Conservation (phyloP, 306 rosid species). For the Rosa rugosa region DNA sequence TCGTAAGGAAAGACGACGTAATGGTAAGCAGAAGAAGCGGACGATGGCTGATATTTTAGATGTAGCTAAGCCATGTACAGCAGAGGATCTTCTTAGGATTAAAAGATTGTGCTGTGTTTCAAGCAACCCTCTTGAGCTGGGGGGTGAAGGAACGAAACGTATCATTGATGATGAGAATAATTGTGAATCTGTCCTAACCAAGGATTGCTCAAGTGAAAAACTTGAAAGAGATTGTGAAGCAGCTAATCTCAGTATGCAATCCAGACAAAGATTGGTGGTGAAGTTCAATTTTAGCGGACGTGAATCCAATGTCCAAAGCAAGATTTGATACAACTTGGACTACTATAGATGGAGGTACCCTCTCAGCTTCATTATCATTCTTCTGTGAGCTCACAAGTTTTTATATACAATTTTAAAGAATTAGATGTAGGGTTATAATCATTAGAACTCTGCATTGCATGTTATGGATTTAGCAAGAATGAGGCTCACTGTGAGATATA, state of each 20-base stretch:
- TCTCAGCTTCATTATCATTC: slow-evolving; percentile 8
- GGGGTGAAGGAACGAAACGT: slow-evolving; percentile 25
- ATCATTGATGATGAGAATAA: slow-evolving; percentile 23
- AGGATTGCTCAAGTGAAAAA: slow-evolving; percentile 27
- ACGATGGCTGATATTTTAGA: slow-evolving; percentile 51
- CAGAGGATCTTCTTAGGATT: slow-evolving; percentile 40
- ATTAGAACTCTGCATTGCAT: neutral
- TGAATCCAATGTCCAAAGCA: slow-evolving; percentile 20
- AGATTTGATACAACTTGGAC: neutral
- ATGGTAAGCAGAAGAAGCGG: slow-evolving; percentile 47
- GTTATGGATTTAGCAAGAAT: neutral
- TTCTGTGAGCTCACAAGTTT: neutral
- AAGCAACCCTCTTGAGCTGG: slow-evolving; percentile 22
- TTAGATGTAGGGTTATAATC: neutral
- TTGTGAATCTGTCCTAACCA: slow-evolving; percentile 32
- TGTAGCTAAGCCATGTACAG: slow-evolving; percentile 39
- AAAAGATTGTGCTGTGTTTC: slow-evolving; percentile 32
- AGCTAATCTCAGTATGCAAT: slow-evolving; percentile 21
- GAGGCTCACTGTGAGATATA: neutral
- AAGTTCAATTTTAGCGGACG: slow-evolving; percentile 35
- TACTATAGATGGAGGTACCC: slow-evolving; percentile 19
- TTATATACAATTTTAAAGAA: neutral
- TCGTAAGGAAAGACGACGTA: slow-evolving; percentile 32
- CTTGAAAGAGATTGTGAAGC: slow-evolving; percentile 24
- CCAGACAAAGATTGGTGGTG: slow-evolving; percentile 18